Base-by-base conservation (phyloP, 805 yeast genomes). In the Schwanniomyces sp. region DNA sequence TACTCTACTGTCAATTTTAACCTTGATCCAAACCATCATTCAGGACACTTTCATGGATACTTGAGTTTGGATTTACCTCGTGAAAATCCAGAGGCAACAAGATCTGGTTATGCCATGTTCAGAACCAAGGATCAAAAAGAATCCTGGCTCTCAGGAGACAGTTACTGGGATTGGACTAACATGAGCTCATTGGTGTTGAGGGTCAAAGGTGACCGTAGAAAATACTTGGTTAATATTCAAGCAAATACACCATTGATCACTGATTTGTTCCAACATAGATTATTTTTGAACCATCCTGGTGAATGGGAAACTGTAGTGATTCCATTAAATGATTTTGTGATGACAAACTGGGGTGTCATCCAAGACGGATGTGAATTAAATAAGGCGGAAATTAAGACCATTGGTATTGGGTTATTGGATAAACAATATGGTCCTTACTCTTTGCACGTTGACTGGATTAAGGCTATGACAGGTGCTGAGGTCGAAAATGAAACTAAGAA, bases 241-340 rank as follows among this genome's bases (percentile, higher is more conserved):
- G 85, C 92, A 10, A 89, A 88, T 58, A 81, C 90, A 1, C 85
- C 91, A 28, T 78, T 86, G 50, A 78, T 82, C 7, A 85, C 92
- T 1, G 96, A 89, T 64, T 69, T 89, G 52, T 89, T 82, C 66
- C 96, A 89, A 66, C 96, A 89, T 64, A 67, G 96, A 18, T 70
- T 89, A 52, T 89, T 87, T 56, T 67, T 86, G 53, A 80, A 81
- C 54, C 78, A 73, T 36, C 89, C 88, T 4, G 88, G 90, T 2
- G 74, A 81, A 51, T 88, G 96, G 96, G 94, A 89, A 61, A 85
- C 90, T 1, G 90, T 88, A 11, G 80, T 85, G 26, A 82, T 89
- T 29, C 90, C 94, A 40, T 70, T 89, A 43, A 79, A 82, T 53
- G 91, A 86, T 59, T 88, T 89, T 65, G 91, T 89, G 44, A 75